Base-by-base conservation (phyloP, 495 filamentous ascomycete genomes). In the Neurospora sp. region DNA sequence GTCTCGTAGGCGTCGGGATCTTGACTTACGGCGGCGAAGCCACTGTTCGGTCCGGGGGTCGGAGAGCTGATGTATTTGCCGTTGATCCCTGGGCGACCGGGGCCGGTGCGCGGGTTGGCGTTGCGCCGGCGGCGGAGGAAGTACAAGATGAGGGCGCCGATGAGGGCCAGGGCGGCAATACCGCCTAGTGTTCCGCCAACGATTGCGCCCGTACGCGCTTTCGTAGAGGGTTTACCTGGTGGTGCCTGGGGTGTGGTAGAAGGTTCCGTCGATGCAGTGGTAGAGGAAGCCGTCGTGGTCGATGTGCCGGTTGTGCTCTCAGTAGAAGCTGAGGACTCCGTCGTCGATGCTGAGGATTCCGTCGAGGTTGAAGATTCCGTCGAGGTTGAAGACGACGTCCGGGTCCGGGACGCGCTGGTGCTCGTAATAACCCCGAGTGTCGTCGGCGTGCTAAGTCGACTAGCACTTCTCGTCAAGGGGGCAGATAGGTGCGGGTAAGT, bases 151-250 rank as follows among this genome's bases (percentile, higher is more conserved):
- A 82, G 75, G 0, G 77, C 75, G 35, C 76, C 35, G n/a, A 84
- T 61, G 16, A 78, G 78, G 66, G 80, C 73, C 0, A 83, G 72
- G 9, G 79, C 79, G 12, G 79, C 81, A 12, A 81, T 79, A 35
- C 83, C 83, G 41, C 79, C 78, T 38, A 85, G 78, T 41, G 81
- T 80, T 46, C 84, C 85, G 69, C 85, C 85, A 10, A 85, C 81
- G 14, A 86, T 84, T 53, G 82, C 82, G 7, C 82, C 84, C 7
- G 78, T 81, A 14, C 81, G 78, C 69, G 72, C 78, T 41, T 69
- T 71, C 20, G 72, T 41, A n/a, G 75, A 53, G 69, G 75, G 41
- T 20, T 74, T 75, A 3, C 73, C 44, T 12, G 74, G 53, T 35
- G 61, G 72, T 41, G 66, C 69, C 59, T 68, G 69, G 0, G 73